phyloP scores from a whole-genome alignment of 768 basidiomycete genomes.

The Cyclocybe aegerita region DNA sequence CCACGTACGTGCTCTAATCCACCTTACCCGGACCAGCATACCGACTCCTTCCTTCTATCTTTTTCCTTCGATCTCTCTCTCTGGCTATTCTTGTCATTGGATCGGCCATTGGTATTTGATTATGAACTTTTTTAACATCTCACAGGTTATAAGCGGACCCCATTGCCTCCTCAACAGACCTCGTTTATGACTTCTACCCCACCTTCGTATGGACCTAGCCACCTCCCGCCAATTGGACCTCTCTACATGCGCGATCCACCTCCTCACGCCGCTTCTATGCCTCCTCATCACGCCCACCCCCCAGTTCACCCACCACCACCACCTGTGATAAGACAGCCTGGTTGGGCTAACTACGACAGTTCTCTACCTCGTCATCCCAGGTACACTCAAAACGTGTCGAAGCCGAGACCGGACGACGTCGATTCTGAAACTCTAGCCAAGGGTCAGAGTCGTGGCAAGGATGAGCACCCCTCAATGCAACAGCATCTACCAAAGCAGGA shows the following conservation, averaged over 20 bases:
- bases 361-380: not conserved
- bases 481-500: too few species aligned
- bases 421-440: not conserved
- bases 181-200: slow-evolving; percentile 24
- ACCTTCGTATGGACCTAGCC: too few species aligned
- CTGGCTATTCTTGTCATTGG: slow-evolving; percentile 3
- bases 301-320: too few species aligned
- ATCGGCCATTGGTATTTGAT: not conserved
- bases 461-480: too few species aligned
- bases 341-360: slow-evolving; percentile 9
- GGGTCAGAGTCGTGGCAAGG: too few species aligned
- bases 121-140: not conserved
- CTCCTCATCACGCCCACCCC: not conserved
- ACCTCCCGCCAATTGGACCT: not conserved
- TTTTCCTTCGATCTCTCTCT: slow-evolving; percentile 6
- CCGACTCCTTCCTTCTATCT: slow-evolving; percentile 17
- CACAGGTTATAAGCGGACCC: slow-evolving; percentile 39
- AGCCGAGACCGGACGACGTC: not conserved
- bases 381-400: not conserved
- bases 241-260: slow-evolving; percentile 7
- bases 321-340: slow-evolving; percentile 4
- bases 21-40: slow-evolving; percentile 10
- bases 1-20: slow-evolving; percentile 32
- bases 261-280: slow-evolving; percentile 1
- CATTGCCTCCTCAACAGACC: slow-evolving; percentile 43